These are phyloP conservation scores for Penicillium samsonianum DNA, from an alignment of 495 filamentous ascomycete species.

Conservation along the genomic window DNA sequence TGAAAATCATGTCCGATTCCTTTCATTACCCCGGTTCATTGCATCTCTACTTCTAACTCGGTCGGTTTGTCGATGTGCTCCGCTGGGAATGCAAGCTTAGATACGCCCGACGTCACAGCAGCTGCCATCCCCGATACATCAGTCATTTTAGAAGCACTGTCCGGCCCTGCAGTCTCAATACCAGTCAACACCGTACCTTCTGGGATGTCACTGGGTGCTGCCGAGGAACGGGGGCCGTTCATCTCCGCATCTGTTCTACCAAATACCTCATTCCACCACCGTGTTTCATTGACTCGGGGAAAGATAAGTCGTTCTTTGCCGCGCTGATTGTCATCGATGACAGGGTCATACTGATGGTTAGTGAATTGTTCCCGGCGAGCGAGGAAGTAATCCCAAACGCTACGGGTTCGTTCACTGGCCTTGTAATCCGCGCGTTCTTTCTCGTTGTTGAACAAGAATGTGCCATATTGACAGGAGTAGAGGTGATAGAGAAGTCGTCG, in stretches of 20 bases:
- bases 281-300: conserved; percentile 64
- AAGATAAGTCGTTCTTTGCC: conserved; percentile 84
- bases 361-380: conserved; percentile 73
- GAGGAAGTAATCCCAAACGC: conserved; percentile 96
- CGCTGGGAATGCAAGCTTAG: conserved; percentile 40
- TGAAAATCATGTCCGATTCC: not conserved
- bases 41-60: conserved; percentile 53
- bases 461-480: conserved; percentile 95
- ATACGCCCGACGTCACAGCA: conserved; percentile 45
- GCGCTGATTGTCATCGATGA: conserved; percentile 72
- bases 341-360: conserved; percentile 75
- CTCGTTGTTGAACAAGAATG: conserved; percentile 94
- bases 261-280: conserved; percentile 94
- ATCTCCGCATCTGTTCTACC: conserved; percentile 85
- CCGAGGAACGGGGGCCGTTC: conserved; percentile 63
- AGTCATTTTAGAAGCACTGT: conserved; percentile 25
- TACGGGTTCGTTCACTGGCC: conserved; percentile 72
- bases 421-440: conserved; percentile 78
- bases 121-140: conserved; percentile 37
- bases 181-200: conserved; percentile 45
- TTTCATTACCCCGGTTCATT: conserved; percentile 27
- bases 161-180: conserved; percentile 44
- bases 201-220: conserved; percentile 23
- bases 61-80: conserved; percentile 28
- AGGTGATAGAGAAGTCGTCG: conserved; percentile 89